phyloP scores from a whole-genome alignment of 2,329 filamentous ascomycete genomes.

The Chrysosphaeria jannelii region DNA sequence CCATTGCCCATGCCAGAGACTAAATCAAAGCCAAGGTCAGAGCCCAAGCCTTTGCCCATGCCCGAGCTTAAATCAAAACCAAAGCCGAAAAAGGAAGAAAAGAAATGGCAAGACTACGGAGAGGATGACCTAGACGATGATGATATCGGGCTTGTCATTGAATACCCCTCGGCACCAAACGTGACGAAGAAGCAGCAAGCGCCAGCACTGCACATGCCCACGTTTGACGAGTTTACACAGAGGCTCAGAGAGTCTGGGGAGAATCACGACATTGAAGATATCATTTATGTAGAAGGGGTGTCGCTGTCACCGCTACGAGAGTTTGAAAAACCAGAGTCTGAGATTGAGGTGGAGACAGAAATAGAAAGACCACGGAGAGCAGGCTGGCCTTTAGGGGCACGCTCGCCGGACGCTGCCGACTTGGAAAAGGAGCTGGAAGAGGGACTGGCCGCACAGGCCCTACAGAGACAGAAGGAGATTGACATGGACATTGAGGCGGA shows the following conservation, averaged over 20 bases:
- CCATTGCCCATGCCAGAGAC: too few relatives aligned
- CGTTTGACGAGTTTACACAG: constrained; percentile 5
- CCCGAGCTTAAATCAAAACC: constrained; percentile 5
- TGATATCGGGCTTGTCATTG: constrained; percentile 24
- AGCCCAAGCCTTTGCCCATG: constrained; percentile 4
- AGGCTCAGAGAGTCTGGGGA: constrained; percentile 6
- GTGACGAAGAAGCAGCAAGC: too few relatives aligned
- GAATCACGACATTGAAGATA: constrained; percentile 7
- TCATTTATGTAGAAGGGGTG: constrained; percentile 7
- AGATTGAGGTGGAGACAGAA: constrained; percentile 2
- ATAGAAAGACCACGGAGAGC: background rate
- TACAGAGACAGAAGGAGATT: constrained; percentile 9
- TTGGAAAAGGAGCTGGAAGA: constrained; percentile 4
- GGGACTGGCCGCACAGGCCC: constrained; percentile 2
- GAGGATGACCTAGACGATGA: constrained; percentile 25
- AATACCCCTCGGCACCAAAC: constrained; percentile 18
- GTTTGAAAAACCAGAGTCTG: constrained; percentile 4
- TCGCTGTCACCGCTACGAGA: constrained; percentile 5
- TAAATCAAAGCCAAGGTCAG: too few relatives aligned
- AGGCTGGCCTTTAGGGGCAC: background rate
- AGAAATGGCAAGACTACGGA: constrained; percentile 9
- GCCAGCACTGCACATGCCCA: constrained; percentile 3
- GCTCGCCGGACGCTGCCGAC: constrained; percentile 5
- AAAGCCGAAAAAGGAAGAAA: constrained; percentile 5
- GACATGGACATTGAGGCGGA: constrained; percentile 23